Percentiles rank a stretch among this genome's conserved stretches.
Conservation (phyloP, 768 basidiomycete genomes). For the Panaeolus papilionaceus region DNA sequence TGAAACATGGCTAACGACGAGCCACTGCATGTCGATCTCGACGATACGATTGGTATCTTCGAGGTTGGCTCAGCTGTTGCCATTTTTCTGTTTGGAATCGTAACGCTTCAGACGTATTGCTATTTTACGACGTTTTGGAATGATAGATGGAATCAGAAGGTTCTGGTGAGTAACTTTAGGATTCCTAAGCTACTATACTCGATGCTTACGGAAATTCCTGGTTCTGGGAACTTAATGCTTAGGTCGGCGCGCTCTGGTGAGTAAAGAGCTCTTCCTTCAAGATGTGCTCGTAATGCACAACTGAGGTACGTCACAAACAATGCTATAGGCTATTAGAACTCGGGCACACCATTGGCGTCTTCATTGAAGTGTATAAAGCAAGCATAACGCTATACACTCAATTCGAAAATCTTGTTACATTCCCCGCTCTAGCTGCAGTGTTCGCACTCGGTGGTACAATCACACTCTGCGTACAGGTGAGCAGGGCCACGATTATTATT, state of each 20-base stretch:
- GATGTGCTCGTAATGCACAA: not conserved
- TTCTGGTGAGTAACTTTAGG: conserved; percentile 23
- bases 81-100: conserved; percentile 35
- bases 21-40: conserved; percentile 21
- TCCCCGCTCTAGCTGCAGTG: conserved; percentile 16
- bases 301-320: conserved; percentile 17
- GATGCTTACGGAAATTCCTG: no score
- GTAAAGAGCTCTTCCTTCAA: not conserved
- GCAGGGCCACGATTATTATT: not conserved
- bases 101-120: conserved; percentile 31
- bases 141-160: conserved; percentile 30
- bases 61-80: conserved; percentile 34
- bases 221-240: no score
- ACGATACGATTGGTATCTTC: conserved; percentile 32
- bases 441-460: conserved; percentile 36
- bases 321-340: conserved; percentile 34
- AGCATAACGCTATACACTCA: conserved; percentile 35
- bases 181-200: not conserved
- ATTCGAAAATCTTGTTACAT: conserved; percentile 25
- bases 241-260: not conserved
- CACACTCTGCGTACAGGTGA: conserved; percentile 37
- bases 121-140: conserved; percentile 32
- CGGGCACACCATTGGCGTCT: conserved; percentile 34
- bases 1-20: not conserved
- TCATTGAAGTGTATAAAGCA: conserved; percentile 36